phyloP scores from a whole-genome alignment of 805 yeast species.

The Ogataea paraovalis region DNA sequence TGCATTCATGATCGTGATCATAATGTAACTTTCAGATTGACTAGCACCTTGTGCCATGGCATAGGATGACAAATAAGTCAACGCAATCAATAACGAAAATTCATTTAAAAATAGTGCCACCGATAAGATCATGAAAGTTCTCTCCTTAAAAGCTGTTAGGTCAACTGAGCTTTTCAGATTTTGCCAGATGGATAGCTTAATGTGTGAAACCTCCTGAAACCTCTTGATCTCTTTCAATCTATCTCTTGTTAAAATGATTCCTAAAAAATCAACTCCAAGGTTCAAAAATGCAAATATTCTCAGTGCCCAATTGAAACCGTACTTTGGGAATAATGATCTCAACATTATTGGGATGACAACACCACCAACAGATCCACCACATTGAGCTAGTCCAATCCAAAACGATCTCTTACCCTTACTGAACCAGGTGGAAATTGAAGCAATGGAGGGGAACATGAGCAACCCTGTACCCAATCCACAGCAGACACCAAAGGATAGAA shows the following conservation, averaged over 20 bases:
- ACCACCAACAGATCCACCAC: conserved; percentile 69
- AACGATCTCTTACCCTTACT: conserved; percentile 35
- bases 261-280: conserved; percentile 16
- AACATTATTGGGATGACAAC: conserved; percentile 54
- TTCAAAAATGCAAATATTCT: conserved; percentile 41
- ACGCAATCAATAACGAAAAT: conserved; percentile 34
- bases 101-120: conserved; percentile 39
- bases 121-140: conserved; percentile 33
- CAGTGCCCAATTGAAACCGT: conserved; percentile 61
- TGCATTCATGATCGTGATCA: conserved; percentile 45
- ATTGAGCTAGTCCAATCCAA: conserved; percentile 29
- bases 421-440: conserved; percentile 44
- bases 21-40: conserved; percentile 39
- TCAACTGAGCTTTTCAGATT: conserved; percentile 23
- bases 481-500: conserved; percentile 37
- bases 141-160: conserved; percentile 34
- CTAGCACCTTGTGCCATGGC: conserved; percentile 45
- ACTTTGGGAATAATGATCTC: conserved; percentile 37
- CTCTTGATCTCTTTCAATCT: conserved; percentile 24
- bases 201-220: conserved; percentile 27
- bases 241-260: conserved; percentile 34
- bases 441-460: conserved; percentile 41
- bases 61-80: conserved; percentile 50
- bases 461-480: conserved; percentile 41
- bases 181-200: conserved; percentile 25